Evolutionary conservation across 2,329 filamentous ascomycete genomes (phyloP), one percentile per base, ranked within the genome.

Genomic region (Colletotrichum orbiculare): DNA sequence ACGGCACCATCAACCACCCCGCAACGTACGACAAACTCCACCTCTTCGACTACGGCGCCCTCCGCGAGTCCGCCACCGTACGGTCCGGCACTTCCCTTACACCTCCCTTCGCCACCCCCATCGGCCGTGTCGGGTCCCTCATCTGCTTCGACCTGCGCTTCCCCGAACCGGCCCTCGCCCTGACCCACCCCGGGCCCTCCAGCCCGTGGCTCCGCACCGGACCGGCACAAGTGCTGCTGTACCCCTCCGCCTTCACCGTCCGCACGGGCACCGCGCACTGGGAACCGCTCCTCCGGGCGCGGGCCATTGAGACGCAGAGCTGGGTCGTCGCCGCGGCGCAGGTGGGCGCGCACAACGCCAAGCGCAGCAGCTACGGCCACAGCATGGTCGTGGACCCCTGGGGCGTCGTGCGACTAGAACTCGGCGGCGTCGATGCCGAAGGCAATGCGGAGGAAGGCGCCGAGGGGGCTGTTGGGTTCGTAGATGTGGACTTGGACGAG

Each of bases 71-170:
- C 56, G 75, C 76, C 34, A 90, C 84, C 49, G 92, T 94, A 0
- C 89, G 94, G 72, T 85, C 86, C 5, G 93, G 93, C 0, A 76
- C 77, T 35, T 70, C 78, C 2, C 87, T 97, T 45, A 80, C 88
- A 1, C 76, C 87, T 3, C 94, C 94, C 0, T 93, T 96, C 72
- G 79, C 87, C n/a, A 92, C 90, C 0, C 79, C 87, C 0, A 74
- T 97, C 10, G 94, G 94, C 12, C 88, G 87, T 41, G 83, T 97
- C 17, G 95, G 93, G 17, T 83, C 91, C 67, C 84, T 91, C 58
- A 96, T 97, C 67, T 97, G 95, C 79, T 97, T 97, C 76, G 95
- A 97, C 79, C 78, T 97, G 67, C 88, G 94, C 1, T 97, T 96
- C 73, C 87, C 93, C 0, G 93, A 97, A 74, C 86, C 91, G 8